Percentiles rank a stretch among this genome's conserved stretches.
Evolutionary conservation across 371 early-diverging fungal genomes (phyloP).

Genomic region (Lichtheimia ornata): DNA sequence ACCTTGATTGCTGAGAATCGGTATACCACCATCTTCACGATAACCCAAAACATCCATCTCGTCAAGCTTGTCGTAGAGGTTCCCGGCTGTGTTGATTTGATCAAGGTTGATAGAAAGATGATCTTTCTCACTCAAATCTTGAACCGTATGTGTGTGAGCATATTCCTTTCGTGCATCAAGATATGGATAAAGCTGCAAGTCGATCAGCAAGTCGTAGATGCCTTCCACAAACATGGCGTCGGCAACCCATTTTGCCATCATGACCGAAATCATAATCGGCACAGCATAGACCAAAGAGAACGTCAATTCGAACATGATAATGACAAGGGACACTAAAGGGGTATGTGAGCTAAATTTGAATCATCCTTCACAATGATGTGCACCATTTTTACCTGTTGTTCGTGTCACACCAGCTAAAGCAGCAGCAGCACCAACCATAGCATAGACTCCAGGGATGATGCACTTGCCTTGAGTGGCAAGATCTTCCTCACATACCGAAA

Average conservation of each 20-base stretch:
- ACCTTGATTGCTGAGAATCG: slow-evolving; percentile 68
- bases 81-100: slow-evolving; percentile 56
- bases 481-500: slow-evolving; percentile 61
- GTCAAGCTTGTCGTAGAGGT: slow-evolving; percentile 56
- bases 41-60: slow-evolving; percentile 63
- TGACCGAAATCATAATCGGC: slow-evolving; percentile 90
- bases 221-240: slow-evolving; percentile 79
- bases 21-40: slow-evolving; percentile 79
- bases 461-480: slow-evolving; percentile 59
- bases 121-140: slow-evolving; percentile 36
- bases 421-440: slow-evolving; percentile 94
- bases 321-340: slow-evolving; percentile 76
- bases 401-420: slow-evolving; percentile 90
- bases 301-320: slow-evolving; percentile 97
- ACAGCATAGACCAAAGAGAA: slow-evolving; percentile 79
- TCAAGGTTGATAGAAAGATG: slow-evolving; percentile 66
- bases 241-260: slow-evolving; percentile 85
- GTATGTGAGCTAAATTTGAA: not conserved
- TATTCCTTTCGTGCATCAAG: slow-evolving; percentile 82
- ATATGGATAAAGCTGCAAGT: slow-evolving; percentile 81
- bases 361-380: not conserved
- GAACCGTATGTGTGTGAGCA: slow-evolving; percentile 59
- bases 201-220: slow-evolving; percentile 84
- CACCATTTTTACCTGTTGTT: slow-evolving; percentile 65
- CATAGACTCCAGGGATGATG: slow-evolving; percentile 93